A percentile compares a stretch with the other conserved stretches of the same genome.
Conservation (phyloP, 495 filamentous ascomycete genomes). For the Cryomyces antarcticus region DNA sequence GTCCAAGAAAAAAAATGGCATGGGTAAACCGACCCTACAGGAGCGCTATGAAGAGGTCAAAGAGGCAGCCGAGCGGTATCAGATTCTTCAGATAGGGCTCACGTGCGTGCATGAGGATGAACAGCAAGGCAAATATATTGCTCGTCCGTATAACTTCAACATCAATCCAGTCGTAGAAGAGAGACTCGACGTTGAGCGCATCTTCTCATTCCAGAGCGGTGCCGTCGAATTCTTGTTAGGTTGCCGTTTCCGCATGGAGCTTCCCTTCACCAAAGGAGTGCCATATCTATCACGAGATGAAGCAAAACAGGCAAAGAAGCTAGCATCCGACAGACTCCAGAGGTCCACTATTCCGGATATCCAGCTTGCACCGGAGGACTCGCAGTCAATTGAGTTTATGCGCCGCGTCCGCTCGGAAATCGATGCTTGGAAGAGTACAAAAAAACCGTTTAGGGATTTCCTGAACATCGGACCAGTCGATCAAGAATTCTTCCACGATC, state of each 20-base stretch:
- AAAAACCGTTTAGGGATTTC: background rate
- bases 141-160: constrained; percentile 49
- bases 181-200: constrained; percentile 31
- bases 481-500: background rate
- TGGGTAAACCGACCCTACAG: constrained; percentile 27
- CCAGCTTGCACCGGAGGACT: constrained; percentile 31
- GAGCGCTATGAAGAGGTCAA: constrained; percentile 46
- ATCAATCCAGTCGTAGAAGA: constrained; percentile 34
- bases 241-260: constrained; percentile 41
- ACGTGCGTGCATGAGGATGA: constrained; percentile 39
- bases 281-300: constrained; percentile 51
- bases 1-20: constrained; percentile 8
- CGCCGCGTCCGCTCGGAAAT: constrained; percentile 27
- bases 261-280: constrained; percentile 36
- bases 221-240: constrained; percentile 42
- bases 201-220: constrained; percentile 30
- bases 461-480: constrained; percentile 6
- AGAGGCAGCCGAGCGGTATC: constrained; percentile 44
- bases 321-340: constrained; percentile 16
- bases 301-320: constrained; percentile 24
- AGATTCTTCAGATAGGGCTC: constrained; percentile 58
- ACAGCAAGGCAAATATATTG: constrained; percentile 32
- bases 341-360: constrained; percentile 25
- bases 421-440: constrained; percentile 21
- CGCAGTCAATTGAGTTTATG: constrained; percentile 35